Evolutionary conservation across 2,329 filamentous ascomycete genomes (phyloP), one percentile per base, ranked within the genome.

Genomic region (Cercospora brassicicola): DNA sequence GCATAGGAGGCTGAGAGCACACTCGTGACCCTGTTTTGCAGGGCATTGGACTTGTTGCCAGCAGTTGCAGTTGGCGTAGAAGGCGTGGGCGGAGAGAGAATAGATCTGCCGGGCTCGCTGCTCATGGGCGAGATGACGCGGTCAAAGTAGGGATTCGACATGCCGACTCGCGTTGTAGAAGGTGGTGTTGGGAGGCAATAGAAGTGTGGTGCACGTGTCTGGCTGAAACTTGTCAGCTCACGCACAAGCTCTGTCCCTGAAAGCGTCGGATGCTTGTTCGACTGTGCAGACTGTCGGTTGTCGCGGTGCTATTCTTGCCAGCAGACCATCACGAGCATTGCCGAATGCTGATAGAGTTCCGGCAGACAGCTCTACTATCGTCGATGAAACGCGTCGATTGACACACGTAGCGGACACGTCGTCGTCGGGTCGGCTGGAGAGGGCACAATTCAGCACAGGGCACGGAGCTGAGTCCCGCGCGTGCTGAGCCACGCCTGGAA

Each of bases 1-100:
- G 93, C 91, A 81, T 97, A 97, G 0, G 94, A 97, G 2, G 93
- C 90, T 3, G 95, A 97, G 59, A 98, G 87, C 48, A 98, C 91
- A 69, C 88, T 90, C 26, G 92, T 91, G 73, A 97, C 87, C 77
- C 95, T 93, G 69, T 90, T 90, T 7, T 92, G 89, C 33, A 98
- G 83, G 7, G 93, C 90, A 79, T 88, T 92, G 13, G 82, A 75
- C 20, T 82, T 86, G 59, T 78, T 48, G 39, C 28, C 48, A 33
- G 68, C 33, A 4, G 45, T 30, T 4, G n/a, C 30, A 20, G 45
- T 57, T 20, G 62, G 33, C 30, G 42, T 67, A 48, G 57, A 67
- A 10, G 71, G 73, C 10, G 72, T 72, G 3, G 68, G 59, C 10
- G 71, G 70, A 39, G 71, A 72, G 30, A 62, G 66, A 6, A 67